Conservation (phyloP, 2,329 filamentous ascomycete species). For the Botrytis fragariae region DNA sequence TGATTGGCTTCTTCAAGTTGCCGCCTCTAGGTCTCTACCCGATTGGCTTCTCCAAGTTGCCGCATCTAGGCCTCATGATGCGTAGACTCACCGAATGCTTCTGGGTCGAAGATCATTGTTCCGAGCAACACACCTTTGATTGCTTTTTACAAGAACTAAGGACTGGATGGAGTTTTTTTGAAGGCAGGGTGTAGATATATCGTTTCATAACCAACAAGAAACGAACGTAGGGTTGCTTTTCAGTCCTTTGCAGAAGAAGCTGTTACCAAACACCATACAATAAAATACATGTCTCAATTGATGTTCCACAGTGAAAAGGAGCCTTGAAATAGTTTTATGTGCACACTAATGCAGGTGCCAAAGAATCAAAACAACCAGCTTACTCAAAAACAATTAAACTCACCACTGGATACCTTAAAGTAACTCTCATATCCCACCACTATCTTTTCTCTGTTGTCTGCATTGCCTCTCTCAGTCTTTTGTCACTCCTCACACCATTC, state of each 20-base stretch:
- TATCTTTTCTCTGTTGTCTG: neutral
- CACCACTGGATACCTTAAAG: neutral
- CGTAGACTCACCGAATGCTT: neutral
- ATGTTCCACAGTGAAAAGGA: neutral
- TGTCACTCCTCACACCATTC: too few relatives aligned
- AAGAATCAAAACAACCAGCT: neutral
- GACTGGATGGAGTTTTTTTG: neutral
- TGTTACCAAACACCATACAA: neutral
- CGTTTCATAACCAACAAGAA: neutral
- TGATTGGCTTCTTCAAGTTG: too few relatives aligned
- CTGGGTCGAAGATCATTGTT: neutral
- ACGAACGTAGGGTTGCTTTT: neutral
- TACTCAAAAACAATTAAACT: neutral
- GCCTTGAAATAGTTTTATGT: neutral
- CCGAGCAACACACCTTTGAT: neutral
- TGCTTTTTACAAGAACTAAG: neutral
- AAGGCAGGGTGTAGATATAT: neutral
- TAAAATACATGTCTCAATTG: neutral
- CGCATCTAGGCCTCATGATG: too few relatives aligned
- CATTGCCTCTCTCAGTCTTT: neutral
- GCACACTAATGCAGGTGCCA: neutral
- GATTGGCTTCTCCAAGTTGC: too few relatives aligned
- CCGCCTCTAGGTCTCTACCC: too few relatives aligned
- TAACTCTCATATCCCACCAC: neutral
- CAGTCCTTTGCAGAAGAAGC: neutral